Conservation (phyloP, 2,329 filamentous ascomycete genomes). For the Hortaea werneckii region DNA sequence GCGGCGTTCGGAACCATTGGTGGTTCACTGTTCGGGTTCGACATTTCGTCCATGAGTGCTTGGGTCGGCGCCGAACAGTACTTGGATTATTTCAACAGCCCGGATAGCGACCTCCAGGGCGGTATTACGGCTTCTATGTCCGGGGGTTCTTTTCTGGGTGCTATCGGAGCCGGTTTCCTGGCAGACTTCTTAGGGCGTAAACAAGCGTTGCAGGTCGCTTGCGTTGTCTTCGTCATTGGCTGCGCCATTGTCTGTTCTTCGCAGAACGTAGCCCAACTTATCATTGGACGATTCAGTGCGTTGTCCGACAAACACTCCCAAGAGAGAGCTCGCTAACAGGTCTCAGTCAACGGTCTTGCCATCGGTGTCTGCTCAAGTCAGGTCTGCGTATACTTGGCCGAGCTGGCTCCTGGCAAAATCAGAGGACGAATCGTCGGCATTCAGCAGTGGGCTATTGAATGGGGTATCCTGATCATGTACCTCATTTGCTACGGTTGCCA, state of each 20-base stretch:
- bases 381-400: constrained; percentile 37
- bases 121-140: constrained; percentile 41
- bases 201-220: constrained; percentile 18
- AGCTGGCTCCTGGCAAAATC: constrained; percentile 34
- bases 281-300: too few species aligned
- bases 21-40: constrained; percentile 45
- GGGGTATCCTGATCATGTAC: constrained; percentile 38
- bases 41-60: constrained; percentile 46
- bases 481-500: constrained; percentile 26
- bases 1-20: constrained; percentile 44
- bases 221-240: too few species aligned
- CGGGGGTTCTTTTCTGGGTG: constrained; percentile 40
- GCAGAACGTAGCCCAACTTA: too few species aligned
- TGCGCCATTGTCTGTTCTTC: too few species aligned
- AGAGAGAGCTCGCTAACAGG: too few species aligned
- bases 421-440: constrained; percentile 35
- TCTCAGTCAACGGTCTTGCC: constrained; percentile 28
- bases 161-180: constrained; percentile 34
- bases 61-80: constrained; percentile 44
- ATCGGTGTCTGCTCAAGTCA: constrained; percentile 37
- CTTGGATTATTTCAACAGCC: constrained; percentile 41
- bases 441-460: constrained; percentile 36
- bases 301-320: too few species aligned
- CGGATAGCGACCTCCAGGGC: constrained; percentile 38
- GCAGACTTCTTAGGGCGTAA: constrained; percentile 36